phyloP scores from a whole-genome alignment of 2,329 filamentous ascomycete species.

The Aspergillus uvarum region DNA sequence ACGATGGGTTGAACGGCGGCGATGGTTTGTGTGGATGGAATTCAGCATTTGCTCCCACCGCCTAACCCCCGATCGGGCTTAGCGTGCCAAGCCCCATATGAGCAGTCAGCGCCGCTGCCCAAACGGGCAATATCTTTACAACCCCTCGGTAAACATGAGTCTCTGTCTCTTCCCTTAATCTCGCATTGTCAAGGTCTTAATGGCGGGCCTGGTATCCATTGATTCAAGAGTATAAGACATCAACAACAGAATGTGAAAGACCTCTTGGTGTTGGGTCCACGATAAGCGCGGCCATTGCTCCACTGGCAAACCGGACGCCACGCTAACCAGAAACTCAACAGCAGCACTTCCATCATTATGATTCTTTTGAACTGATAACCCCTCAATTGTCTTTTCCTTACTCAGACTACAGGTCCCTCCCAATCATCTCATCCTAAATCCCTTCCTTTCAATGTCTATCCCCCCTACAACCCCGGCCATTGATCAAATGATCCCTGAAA shows the following conservation, averaged over 20 bases:
- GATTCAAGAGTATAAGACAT: background rate
- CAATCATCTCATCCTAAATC: background rate
- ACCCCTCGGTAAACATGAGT: too few species aligned
- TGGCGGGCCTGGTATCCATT: background rate
- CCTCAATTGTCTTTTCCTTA: background rate
- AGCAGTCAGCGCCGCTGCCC: background rate
- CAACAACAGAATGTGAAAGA: background rate
- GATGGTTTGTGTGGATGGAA: conserved; percentile 35
- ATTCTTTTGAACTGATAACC: background rate
- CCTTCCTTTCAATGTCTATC: background rate
- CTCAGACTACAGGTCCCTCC: background rate
- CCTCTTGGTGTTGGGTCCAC: background rate
- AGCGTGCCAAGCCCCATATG: conserved; percentile 28
- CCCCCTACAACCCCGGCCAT: background rate
- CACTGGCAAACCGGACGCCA: conserved; percentile 5
- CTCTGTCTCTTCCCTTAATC: too few species aligned
- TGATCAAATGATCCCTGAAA: conserved; percentile 16
- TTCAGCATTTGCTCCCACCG: conserved; percentile 31
- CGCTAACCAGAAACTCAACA: background rate
- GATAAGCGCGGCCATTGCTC: background rate
- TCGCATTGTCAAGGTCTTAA: background rate
- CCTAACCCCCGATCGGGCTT: conserved; percentile 22
- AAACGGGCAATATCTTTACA: background rate
- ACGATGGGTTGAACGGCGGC: conserved; percentile 19
- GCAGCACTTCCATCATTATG: background rate